These are phyloP conservation scores for Tricholoma terreum DNA, from an alignment of 768 basidiomycete species.

Conservation along the genomic window DNA sequence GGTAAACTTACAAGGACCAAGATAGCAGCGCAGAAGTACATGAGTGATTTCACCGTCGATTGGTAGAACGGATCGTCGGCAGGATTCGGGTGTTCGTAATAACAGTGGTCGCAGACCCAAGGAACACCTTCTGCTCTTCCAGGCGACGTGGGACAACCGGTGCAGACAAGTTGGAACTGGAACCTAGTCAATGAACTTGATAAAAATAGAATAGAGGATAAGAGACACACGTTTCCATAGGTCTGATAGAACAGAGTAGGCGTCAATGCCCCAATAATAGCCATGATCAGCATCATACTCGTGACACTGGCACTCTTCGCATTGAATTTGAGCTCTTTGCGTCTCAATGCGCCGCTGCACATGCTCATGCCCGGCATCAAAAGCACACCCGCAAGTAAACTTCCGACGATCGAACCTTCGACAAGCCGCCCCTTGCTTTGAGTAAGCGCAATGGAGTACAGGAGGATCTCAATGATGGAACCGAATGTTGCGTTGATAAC, in stretches of 20 bases:
- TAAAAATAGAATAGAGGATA: not conserved
- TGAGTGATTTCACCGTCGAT: slow-evolving; percentile 88
- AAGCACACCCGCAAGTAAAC: slow-evolving; percentile 90
- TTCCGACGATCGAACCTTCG: slow-evolving; percentile 95
- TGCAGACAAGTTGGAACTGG: slow-evolving; percentile 87
- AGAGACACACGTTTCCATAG: slow-evolving; percentile 83
- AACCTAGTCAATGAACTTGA: slow-evolving; percentile 7
- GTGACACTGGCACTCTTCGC: slow-evolving; percentile 99
- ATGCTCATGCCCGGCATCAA: slow-evolving; percentile 97
- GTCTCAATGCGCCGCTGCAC: slow-evolving; percentile 82
- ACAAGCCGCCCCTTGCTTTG: slow-evolving; percentile 91
- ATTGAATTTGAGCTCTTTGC: slow-evolving; percentile 98
- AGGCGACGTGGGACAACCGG: slow-evolving; percentile 63
- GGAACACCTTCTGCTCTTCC: slow-evolving; percentile 39
- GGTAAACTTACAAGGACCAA: slow-evolving; percentile 79
- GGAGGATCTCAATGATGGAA: slow-evolving; percentile 95
- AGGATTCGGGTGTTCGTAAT: slow-evolving; percentile 93
- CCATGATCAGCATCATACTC: slow-evolving; percentile 99
- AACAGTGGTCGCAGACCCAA: slow-evolving; percentile 91
- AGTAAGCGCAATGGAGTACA: slow-evolving; percentile 88
- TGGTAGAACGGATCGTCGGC: slow-evolving; percentile 95
- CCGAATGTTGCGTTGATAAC: slow-evolving; percentile 99
- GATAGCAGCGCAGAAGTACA: slow-evolving; percentile 93
- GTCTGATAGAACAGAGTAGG: slow-evolving; percentile 98
- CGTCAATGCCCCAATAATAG: slow-evolving; percentile 92